Percentiles rank a stretch among this genome's conserved stretches.
Evolutionary conservation across 768 basidiomycete species (phyloP).

Genomic region (Suillus ampliporus): DNA sequence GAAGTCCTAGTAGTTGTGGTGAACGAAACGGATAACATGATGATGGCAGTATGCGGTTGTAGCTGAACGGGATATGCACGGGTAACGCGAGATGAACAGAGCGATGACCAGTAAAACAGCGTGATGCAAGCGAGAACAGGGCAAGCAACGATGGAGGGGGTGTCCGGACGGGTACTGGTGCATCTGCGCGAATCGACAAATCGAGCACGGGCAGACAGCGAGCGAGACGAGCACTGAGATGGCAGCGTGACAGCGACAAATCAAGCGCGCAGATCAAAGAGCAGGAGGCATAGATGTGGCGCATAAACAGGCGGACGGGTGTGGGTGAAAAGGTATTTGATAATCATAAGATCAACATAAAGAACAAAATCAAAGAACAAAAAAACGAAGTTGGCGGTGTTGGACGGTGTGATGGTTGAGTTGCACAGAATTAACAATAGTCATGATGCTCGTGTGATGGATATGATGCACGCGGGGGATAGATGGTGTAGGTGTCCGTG

Average conservation of each 20-base stretch:
- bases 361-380: constrained; percentile 13
- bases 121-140: constrained; percentile 9
- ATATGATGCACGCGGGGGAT: constrained; percentile 12
- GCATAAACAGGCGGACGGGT: constrained; percentile 7
- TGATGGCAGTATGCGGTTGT: not conserved
- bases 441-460: constrained; percentile 17
- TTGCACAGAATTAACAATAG: constrained; percentile 15
- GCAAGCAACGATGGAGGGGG: constrained; percentile 5
- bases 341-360: constrained; percentile 18
- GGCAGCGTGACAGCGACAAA: constrained; percentile 11
- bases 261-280: constrained; percentile 9
- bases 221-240: constrained; percentile 3
- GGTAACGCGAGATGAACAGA: constrained; percentile 6
- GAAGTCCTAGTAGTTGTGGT: not conserved
- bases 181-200: constrained; percentile 8
- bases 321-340: constrained; percentile 14
- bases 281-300: constrained; percentile 4
- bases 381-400: constrained; percentile 4
- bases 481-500: constrained; percentile 16
- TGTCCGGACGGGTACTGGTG: constrained; percentile 2
- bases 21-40: not conserved
- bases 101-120: constrained; percentile 10
- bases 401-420: constrained; percentile 9
- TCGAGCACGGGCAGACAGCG: constrained; percentile 4
- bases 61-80: constrained; percentile 2